Conservation (phyloP, 768 basidiomycete genomes). For the Naganishia vaughanmartiniae region DNA sequence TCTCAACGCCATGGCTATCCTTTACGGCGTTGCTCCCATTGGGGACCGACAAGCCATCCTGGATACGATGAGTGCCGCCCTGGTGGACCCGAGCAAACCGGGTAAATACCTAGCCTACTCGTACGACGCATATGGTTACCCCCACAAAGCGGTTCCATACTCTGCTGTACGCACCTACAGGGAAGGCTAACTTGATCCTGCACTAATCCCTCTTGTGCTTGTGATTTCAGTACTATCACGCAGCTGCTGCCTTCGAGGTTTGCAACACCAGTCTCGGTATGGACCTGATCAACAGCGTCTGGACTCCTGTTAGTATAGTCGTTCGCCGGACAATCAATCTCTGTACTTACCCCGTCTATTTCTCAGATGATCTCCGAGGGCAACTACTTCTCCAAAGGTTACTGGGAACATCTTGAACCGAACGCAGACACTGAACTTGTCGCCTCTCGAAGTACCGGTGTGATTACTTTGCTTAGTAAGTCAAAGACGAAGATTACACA, state of each 20-base stretch:
- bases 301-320: constrained; percentile 1
- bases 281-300: constrained; percentile 17
- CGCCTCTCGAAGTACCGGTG: constrained; percentile 16
- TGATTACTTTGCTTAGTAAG: constrained; percentile 4
- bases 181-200: too few species aligned
- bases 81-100: constrained; percentile 3
- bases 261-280: constrained; percentile 18
- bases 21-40: constrained; percentile 3
- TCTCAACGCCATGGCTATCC: constrained; percentile 15
- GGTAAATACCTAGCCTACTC: constrained; percentile 12
- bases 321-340: too few species aligned
- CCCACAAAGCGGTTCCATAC: constrained; percentile 6
- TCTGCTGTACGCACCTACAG: neutral
- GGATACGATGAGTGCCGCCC: constrained; percentile 1
- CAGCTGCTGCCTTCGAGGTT: constrained; percentile 12
- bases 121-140: constrained; percentile 13
- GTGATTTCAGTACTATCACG: neutral
- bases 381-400: constrained; percentile 10
- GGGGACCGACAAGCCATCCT: constrained; percentile 12
- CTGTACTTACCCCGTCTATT: neutral
- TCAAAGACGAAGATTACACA: neutral
- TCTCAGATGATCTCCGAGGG: constrained; percentile 14
- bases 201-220: neutral
- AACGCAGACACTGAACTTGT: constrained; percentile 9
- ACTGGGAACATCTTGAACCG: constrained; percentile 16